Conservation (phyloP, 2,329 filamentous ascomycete species). For the Penicillium sp. region DNA sequence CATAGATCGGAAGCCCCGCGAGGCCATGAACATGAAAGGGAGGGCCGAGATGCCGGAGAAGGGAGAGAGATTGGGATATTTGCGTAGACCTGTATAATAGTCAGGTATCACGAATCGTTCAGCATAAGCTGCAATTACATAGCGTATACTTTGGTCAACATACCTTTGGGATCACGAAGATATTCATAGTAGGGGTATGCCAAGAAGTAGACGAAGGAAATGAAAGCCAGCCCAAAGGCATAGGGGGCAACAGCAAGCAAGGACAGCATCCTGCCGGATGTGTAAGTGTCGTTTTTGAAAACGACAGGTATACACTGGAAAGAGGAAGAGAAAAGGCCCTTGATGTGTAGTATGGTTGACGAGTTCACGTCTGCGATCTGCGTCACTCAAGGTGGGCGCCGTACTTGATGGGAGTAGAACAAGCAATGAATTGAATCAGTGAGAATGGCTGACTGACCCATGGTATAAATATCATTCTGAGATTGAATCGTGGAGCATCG, state of each 20-base stretch:
- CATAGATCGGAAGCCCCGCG: slow-evolving; percentile 47
- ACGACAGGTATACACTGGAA: neutral
- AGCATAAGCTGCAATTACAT: no score
- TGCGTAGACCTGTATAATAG: slow-evolving; percentile 43
- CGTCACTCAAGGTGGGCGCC: neutral
- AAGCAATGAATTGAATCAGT: neutral
- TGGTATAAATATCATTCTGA: slow-evolving; percentile 9
- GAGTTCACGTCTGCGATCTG: neutral
- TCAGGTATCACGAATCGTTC: slow-evolving; percentile 3
- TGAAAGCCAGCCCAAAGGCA: slow-evolving; percentile 23
- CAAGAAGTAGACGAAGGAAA: slow-evolving; percentile 30
- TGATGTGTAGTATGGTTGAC: neutral
- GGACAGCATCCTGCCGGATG: slow-evolving; percentile 22
- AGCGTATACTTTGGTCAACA: slow-evolving; percentile 7
- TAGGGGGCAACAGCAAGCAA: slow-evolving; percentile 26
- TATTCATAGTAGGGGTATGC: slow-evolving; percentile 30
- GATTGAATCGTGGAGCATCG: neutral
- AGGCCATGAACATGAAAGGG: slow-evolving; percentile 51
- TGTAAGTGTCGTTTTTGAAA: neutral
- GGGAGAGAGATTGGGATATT: slow-evolving; percentile 48
- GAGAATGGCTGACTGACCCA: neutral
- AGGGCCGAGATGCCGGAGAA: slow-evolving; percentile 51
- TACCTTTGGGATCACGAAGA: slow-evolving; percentile 33
- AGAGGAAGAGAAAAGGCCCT: neutral
- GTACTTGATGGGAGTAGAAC: neutral